Conservation (phyloP, 129 eudicot species). For the Apium graveolens region DNA sequence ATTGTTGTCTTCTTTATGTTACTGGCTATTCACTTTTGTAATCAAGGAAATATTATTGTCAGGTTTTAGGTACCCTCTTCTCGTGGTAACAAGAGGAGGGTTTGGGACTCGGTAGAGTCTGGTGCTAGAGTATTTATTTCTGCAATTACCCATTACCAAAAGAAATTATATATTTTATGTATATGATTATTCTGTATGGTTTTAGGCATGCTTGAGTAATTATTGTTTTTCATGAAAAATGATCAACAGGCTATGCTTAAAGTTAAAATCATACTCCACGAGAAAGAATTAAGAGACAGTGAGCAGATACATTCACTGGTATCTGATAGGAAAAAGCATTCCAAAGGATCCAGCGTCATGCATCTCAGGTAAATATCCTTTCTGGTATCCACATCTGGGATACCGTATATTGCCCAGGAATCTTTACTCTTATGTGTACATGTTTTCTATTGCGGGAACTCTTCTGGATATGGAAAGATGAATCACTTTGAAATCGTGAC, state of each 20-base stretch:
- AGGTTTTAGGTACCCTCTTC: neutral
- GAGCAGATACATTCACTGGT: constrained; percentile 11
- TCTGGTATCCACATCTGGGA: neutral
- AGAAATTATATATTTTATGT: too few species aligned
- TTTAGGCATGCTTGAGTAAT: neutral
- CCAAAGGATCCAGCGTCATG: constrained; percentile 14
- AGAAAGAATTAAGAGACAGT: constrained; percentile 20
- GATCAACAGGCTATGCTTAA: constrained; percentile 56
- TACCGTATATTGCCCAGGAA: neutral
- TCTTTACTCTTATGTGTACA: neutral
- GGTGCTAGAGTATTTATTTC: neutral
- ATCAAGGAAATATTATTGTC: neutral
- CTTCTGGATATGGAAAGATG: neutral
- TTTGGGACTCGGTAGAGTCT: neutral
- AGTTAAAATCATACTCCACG: constrained; percentile 36
- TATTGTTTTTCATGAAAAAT: neutral
- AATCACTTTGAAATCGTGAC: neutral
- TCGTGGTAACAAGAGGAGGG: neutral
- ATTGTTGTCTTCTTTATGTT: neutral
- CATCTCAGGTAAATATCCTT: constrained; percentile 28
- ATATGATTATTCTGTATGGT: neutral
- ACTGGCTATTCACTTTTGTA: neutral
- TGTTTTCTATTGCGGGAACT: neutral
- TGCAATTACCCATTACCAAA: neutral
- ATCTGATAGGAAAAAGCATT: constrained; percentile 4